phyloP scores from a whole-genome alignment of 2,329 filamentous ascomycete genomes.

The Fusarium equiseti region DNA sequence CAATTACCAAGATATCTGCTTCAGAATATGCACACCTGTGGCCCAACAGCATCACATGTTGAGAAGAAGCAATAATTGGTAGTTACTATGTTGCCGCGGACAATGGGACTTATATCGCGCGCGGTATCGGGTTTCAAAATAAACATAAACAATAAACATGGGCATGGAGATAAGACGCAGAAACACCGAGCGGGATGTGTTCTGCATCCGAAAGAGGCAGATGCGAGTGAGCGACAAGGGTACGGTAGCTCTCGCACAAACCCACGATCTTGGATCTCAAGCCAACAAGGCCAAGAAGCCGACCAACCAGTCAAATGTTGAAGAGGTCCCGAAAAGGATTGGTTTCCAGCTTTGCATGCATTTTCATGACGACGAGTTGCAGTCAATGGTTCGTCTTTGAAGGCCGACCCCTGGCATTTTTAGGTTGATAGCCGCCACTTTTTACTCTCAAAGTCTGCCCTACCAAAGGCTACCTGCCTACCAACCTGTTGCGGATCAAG shows the following conservation, averaged over 20 bases:
- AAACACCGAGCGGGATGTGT: constrained; percentile 30
- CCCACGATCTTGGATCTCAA: constrained; percentile 36
- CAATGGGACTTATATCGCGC: constrained; percentile 27
- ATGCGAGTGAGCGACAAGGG: constrained; percentile 28
- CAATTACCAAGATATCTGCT: background rate
- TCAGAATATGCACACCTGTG: constrained; percentile 19
- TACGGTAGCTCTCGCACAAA: constrained; percentile 33
- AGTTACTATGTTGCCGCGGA: constrained; percentile 30
- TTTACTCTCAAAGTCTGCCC: constrained; percentile 26
- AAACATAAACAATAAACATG: constrained; percentile 37
- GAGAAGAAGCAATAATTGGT: constrained; percentile 17
- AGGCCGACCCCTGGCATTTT: constrained; percentile 35
- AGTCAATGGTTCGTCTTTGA: constrained; percentile 39
- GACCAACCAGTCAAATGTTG: constrained; percentile 19
- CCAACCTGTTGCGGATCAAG: constrained; percentile 23
- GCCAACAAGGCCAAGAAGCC: constrained; percentile 11
- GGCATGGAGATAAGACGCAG: constrained; percentile 31
- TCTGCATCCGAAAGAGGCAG: constrained; percentile 22
- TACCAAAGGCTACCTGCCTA: constrained; percentile 24
- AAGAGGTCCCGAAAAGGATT: constrained; percentile 33
- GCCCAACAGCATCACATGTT: constrained; percentile 26
- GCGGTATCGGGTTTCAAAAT: constrained; percentile 19
- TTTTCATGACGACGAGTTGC: constrained; percentile 43
- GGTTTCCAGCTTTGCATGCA: constrained; percentile 29
- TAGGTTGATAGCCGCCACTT: constrained; percentile 23